A percentile compares a stretch with the other conserved stretches of the same genome.
Evolutionary conservation across 2,329 filamentous ascomycete species (phyloP).

Genomic region (Cercospora sp.): DNA sequence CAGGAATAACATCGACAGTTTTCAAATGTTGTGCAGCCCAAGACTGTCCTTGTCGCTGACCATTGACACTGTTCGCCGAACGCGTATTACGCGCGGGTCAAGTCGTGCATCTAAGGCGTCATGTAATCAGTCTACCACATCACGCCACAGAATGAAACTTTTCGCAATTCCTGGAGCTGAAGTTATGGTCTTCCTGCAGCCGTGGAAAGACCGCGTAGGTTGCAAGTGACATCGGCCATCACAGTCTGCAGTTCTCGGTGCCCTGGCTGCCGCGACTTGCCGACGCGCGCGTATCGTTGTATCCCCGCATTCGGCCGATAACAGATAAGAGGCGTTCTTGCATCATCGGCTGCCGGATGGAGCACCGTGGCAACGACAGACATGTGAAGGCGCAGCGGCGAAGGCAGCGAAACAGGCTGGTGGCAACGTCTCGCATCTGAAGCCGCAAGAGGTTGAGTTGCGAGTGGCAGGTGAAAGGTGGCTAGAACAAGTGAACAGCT

Average conservation of each 20-base stretch:
- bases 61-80: neutral
- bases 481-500: neutral
- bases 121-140: neutral
- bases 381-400: neutral
- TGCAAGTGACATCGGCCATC: conserved; percentile 6
- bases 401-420: neutral
- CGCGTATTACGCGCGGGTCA: neutral
- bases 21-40: neutral
- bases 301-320: conserved; percentile 17
- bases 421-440: conserved; percentile 2
- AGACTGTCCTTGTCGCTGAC: neutral
- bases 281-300: conserved; percentile 12
- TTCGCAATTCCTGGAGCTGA: neutral
- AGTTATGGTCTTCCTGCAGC: conserved; percentile 3
- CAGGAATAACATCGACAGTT: neutral
- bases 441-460: neutral
- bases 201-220: conserved; percentile 12
- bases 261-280: neutral
- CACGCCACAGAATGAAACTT: conserved; percentile 3
- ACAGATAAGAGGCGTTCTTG: conserved; percentile 3
- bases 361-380: conserved; percentile 6
- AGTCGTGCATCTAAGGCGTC: neutral
- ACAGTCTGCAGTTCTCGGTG: neutral
- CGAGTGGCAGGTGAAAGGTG: neutral
- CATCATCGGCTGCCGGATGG: conserved; percentile 5